Evolutionary conservation across 257 asterid species (phyloP).

Genomic region (Striga asiatica): DNA sequence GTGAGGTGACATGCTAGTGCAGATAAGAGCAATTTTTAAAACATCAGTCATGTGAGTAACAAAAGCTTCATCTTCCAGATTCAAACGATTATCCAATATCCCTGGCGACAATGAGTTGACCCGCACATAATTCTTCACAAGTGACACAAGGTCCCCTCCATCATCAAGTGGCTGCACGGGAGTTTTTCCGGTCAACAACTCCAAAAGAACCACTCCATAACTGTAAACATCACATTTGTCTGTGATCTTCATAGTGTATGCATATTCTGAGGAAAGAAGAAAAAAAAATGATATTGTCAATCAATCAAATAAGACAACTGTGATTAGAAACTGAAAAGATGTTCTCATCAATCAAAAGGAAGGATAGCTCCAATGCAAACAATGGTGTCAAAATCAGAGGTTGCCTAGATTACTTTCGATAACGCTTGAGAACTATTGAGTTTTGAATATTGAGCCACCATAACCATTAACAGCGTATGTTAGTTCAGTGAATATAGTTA

Average conservation of each 20-base stretch:
- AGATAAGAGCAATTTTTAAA: constrained; percentile 61
- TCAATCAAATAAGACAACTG: too few species aligned
- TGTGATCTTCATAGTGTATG: constrained; percentile 86
- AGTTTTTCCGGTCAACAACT: constrained; percentile 71
- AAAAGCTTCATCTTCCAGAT: constrained; percentile 35
- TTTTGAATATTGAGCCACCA: too few species aligned
- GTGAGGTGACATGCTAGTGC: constrained; percentile 65
- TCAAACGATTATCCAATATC: constrained; percentile 56
- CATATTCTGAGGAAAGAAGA: constrained; percentile 46
- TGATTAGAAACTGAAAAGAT: too few species aligned
- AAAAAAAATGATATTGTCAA: background rate
- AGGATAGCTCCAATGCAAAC: too few species aligned
- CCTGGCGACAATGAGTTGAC: constrained; percentile 45
- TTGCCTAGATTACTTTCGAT: too few species aligned
- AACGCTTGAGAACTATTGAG: too few species aligned
- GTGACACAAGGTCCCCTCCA: constrained; percentile 84
- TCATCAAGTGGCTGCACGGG: constrained; percentile 83
- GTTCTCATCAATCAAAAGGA: too few species aligned
- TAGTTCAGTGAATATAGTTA: too few species aligned
- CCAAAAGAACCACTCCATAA: constrained; percentile 83
- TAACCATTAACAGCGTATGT: too few species aligned
- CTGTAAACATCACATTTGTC: constrained; percentile 88
- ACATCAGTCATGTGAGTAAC: constrained; percentile 65
- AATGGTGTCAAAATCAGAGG: too few species aligned
- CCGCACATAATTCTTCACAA: constrained; percentile 50